Conservation (phyloP, 2,329 filamentous ascomycete genomes). For the Leptodontidium sp. region DNA sequence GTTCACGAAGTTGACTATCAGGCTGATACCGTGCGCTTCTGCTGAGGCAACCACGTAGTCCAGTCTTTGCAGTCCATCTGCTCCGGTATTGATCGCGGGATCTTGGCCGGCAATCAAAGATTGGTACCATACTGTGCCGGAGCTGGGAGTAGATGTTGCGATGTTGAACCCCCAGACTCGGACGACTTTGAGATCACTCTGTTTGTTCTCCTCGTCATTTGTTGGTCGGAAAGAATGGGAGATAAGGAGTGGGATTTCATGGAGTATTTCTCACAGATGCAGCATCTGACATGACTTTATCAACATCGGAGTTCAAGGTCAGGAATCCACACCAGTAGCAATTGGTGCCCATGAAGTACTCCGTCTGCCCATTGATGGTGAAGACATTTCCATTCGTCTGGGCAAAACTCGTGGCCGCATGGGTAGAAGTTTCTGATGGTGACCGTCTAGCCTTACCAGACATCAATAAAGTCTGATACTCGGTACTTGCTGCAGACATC, state of each 20-base stretch:
- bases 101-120: slow-evolving; percentile 52
- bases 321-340: slow-evolving; percentile 62
- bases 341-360: slow-evolving; percentile 63
- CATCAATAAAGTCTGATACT: too few relatives aligned
- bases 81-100: slow-evolving; percentile 69
- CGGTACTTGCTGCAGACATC: too few relatives aligned
- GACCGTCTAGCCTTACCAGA: too few relatives aligned
- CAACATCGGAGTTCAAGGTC: slow-evolving; percentile 62
- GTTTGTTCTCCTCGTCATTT: neutral
- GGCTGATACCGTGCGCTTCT: slow-evolving; percentile 65
- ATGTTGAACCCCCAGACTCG: slow-evolving; percentile 72
- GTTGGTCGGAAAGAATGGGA: too few relatives aligned
- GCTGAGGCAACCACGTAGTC: slow-evolving; percentile 70
- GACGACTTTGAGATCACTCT: slow-evolving; percentile 64
- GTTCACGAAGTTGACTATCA: slow-evolving; percentile 73
- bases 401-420: too few relatives aligned
- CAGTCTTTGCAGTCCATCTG: slow-evolving; percentile 68
- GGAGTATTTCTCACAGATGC: slow-evolving; percentile 39
- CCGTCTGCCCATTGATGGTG: slow-evolving; percentile 54
- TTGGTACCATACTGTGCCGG: slow-evolving; percentile 55
- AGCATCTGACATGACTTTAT: slow-evolving; percentile 58
- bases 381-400: too few relatives aligned
- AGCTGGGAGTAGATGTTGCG: slow-evolving; percentile 51
- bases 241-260: too few relatives aligned
- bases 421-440: too few relatives aligned